Percentiles rank a stretch among this genome's conserved stretches.
phyloP scores from a whole-genome alignment of 441 rosid species.

The Viola pubescens region DNA sequence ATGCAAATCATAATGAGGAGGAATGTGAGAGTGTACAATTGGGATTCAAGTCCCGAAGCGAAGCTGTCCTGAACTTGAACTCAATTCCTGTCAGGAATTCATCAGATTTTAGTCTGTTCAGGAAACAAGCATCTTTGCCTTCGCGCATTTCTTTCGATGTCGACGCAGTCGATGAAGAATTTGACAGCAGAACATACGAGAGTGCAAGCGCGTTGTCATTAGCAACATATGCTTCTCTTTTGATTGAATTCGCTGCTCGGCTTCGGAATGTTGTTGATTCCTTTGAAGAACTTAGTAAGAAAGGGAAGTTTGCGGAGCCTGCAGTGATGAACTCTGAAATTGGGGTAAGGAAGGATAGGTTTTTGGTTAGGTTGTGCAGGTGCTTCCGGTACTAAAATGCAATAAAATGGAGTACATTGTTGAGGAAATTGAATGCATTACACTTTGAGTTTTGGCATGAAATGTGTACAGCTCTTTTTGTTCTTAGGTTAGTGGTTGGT shows the following conservation, averaged over 20 bases:
- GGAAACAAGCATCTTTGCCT: constrained; percentile 37
- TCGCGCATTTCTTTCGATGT: constrained; percentile 13
- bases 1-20: constrained; percentile 17
- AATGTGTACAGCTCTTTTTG: no score
- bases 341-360: constrained; percentile 11
- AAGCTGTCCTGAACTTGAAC: constrained; percentile 34
- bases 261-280: constrained; percentile 49
- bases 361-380: constrained; percentile 11
- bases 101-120: constrained; percentile 14
- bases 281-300: constrained; percentile 45
- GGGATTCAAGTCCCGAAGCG: constrained; percentile 42
- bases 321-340: background rate
- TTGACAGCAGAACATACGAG: constrained; percentile 30
- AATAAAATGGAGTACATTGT: no score
- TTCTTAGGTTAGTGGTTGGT: no score
- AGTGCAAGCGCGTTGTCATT: constrained; percentile 61
- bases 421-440: no score
- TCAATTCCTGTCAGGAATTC: constrained; percentile 14
- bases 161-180: constrained; percentile 14
- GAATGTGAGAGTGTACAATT: constrained; percentile 16
- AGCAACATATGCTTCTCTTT: constrained; percentile 59
- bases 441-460: no score
- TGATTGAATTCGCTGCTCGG: constrained; percentile 70
- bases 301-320: constrained; percentile 46
- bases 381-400: constrained; percentile 3